Evolutionary conservation across 257 asterid species (phyloP).

Genomic region (Nicotiana sylvestris): DNA sequence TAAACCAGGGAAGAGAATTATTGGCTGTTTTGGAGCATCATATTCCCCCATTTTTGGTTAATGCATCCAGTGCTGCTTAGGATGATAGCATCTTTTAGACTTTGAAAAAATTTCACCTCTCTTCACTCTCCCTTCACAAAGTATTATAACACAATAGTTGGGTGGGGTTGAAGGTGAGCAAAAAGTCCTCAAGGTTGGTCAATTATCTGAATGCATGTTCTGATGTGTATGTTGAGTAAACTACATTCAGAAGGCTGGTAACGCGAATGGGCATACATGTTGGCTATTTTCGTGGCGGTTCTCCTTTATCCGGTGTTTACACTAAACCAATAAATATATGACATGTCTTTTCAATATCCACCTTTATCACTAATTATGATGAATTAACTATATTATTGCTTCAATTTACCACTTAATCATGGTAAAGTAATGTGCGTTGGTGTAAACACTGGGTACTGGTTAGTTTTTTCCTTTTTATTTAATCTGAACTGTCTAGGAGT

Average conservation of each 20-base stretch:
- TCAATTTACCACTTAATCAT: not conserved
- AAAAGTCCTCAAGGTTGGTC: not conserved
- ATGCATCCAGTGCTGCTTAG: slow-evolving; percentile 36
- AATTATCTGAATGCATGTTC: slow-evolving; percentile 2
- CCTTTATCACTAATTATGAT: not conserved
- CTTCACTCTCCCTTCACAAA: not conserved
- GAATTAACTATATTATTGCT: not conserved
- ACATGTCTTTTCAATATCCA: not conserved
- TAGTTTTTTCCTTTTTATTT: not conserved
- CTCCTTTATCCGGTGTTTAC: not conserved
- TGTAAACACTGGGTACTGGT: not conserved
- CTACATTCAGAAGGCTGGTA: not conserved
- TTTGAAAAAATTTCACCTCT: not conserved
- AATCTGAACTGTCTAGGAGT: not conserved
- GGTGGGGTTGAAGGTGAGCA: slow-evolving; percentile 5
- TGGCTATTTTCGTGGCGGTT: not conserved
- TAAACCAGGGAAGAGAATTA: slow-evolving; percentile 58
- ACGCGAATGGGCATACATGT: not conserved
- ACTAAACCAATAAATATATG: too few relatives aligned
- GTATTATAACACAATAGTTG: slow-evolving; percentile 4
- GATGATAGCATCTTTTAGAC: slow-evolving; percentile 8
- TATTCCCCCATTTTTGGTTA: slow-evolving; percentile 72
- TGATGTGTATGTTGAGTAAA: not conserved
- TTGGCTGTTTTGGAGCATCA: slow-evolving; percentile 78
- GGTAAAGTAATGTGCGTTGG: not conserved